phyloP scores from a whole-genome alignment of 352 stramenopile genomes.

The Hyaloperonospora brassicae region DNA sequence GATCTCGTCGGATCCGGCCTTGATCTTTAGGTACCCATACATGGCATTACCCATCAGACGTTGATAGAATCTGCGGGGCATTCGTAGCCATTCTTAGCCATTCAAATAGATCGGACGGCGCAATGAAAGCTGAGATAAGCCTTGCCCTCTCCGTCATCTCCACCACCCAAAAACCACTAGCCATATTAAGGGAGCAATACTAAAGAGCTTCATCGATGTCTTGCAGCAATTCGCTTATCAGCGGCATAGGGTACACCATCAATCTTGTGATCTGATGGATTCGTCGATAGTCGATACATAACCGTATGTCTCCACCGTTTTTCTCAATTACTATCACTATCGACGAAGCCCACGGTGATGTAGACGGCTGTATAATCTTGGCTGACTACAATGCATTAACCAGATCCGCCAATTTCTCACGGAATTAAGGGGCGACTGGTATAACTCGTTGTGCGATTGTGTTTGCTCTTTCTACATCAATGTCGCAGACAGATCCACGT shows the following conservation, averaged over 20 bases:
- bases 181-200: too few species aligned
- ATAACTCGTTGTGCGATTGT: background rate
- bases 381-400: conserved; percentile 1
- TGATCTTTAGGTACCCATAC: too few species aligned
- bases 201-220: too few species aligned
- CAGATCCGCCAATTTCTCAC: conserved; percentile 9
- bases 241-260: conserved; percentile 20
- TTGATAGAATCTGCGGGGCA: too few species aligned
- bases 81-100: conserved; percentile 7
- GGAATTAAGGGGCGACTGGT: conserved; percentile 4
- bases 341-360: too few species aligned
- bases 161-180: too few species aligned
- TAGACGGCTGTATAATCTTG: too few species aligned
- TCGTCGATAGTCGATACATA: conserved; percentile 17
- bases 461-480: background rate
- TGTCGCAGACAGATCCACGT: background rate
- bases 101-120: too few species aligned
- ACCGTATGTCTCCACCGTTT: background rate
- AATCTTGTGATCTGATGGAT: conserved; percentile 7
- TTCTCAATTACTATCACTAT: conserved; percentile 13
- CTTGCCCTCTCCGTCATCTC: conserved; percentile 6
- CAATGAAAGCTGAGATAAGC: conserved; percentile 4
- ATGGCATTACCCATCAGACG: too few species aligned
- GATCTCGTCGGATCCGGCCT: conserved; percentile 3
- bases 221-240: conserved; percentile 11